Evolutionary conservation across 345 rosid species (phyloP), one percentile per base, ranked within the genome.

Genomic region (Eucalyptus dawsonii): DNA sequence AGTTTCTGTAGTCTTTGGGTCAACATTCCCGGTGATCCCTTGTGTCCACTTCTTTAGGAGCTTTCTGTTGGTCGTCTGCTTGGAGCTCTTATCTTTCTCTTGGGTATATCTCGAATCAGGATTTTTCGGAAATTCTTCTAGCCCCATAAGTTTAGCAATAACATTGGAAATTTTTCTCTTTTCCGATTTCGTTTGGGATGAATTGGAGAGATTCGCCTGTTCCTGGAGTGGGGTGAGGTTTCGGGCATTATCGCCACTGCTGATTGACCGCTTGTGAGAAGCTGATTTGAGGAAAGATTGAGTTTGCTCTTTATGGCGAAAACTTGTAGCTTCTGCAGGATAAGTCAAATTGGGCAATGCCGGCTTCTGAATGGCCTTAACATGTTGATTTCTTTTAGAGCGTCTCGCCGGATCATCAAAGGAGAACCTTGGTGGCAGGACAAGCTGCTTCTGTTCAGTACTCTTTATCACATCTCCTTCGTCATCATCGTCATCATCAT

Each of bases 141-240:
- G 83, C 54, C 99, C 99, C 97, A 96, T 98, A 80, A 96, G 90
- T 95, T 95, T 96, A 14, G 99, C 99, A 45, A 97, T 94, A 65
- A 97, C 97, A 92, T 92, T 97, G 49, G 99, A 95, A 88, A 97
- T 95, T 91, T 98, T 95, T 49, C 90, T 95, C 85, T 95, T 98
- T 31, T 93, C 97, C 24, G 92, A 87, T 88, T 93, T 95, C 67
- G 90, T 83, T 69, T 89, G 91, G 50, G 92, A 17, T 31, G 96
- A 91, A 89, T 89, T 92, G 12, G 91, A 87, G 11, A 54, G 89
- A 54, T 90, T 91, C 90, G 90, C 90, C 86, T 90, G 89, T 24
- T 90, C 94, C 34, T 92, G 89, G 87, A 92, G 87, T 53, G 92
- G 80, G 81, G 88, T 58, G 54, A 47, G 89, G 60, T 80, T 89